Conservation (phyloP, 192 early-diverging fungal genomes). For the Diversispora epigaea region DNA sequence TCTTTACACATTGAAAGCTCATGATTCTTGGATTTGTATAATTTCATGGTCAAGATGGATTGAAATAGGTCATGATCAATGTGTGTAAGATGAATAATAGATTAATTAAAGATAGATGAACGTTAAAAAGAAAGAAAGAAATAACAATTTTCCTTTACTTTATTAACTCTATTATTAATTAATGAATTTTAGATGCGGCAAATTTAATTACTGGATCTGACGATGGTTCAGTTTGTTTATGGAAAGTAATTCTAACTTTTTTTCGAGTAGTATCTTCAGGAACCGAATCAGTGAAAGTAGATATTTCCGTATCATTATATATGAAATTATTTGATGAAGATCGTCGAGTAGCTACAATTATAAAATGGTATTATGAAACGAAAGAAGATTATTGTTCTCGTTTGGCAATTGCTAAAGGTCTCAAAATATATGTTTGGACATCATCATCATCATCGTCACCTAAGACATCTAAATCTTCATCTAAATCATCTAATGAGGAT, state of each 20-base stretch:
- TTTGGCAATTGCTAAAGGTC: constrained; percentile 15
- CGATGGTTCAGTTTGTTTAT: constrained; percentile 24
- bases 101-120: no score
- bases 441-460: background rate
- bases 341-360: background rate
- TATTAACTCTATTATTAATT: background rate
- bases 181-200: background rate
- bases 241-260: constrained; percentile 10
- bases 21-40: constrained; percentile 17
- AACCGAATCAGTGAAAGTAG: background rate
- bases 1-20: constrained; percentile 7
- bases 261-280: background rate
- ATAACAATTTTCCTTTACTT: background rate
- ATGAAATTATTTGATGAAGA: background rate
- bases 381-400: no score
- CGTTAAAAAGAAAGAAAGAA: background rate
- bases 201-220: constrained; percentile 17
- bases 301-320: background rate
- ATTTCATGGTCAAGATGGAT: constrained; percentile 23
- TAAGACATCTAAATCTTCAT: no score
- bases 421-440: constrained; percentile 14
- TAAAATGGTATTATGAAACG: constrained; percentile 13
- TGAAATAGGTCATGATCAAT: background rate
- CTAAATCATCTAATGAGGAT: no score
- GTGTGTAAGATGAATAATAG: constrained; percentile 1